Conservation (phyloP, 176 grass and related monocot species). For the Oryza nivara region DNA sequence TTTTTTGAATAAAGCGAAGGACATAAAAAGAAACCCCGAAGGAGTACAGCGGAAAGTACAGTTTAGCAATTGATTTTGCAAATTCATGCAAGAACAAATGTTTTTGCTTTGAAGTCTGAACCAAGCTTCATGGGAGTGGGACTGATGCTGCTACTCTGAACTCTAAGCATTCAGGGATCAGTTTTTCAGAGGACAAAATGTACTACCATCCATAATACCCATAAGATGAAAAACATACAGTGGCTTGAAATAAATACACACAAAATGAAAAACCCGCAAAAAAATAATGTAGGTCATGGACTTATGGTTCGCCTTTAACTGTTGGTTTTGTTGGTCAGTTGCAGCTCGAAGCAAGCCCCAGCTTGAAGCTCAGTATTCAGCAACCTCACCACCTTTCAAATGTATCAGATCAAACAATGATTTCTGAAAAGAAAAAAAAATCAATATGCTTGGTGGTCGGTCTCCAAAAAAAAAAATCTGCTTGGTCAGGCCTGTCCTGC, state of each 20-base stretch:
- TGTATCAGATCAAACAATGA: neutral
- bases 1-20: too few relatives aligned
- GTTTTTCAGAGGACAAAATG: neutral
- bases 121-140: too few relatives aligned
- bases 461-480: neutral
- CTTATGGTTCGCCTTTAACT: too few relatives aligned
- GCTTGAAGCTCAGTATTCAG: constrained; percentile 31
- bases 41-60: neutral
- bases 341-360: constrained; percentile 47
- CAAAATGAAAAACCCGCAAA: too few relatives aligned
- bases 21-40: too few relatives aligned
- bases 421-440: neutral
- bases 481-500: neutral
- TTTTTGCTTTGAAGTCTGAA: too few relatives aligned
- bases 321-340: constrained; percentile 52
- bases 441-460: neutral
- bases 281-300: too few relatives aligned
- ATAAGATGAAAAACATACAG: too few relatives aligned
- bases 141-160: neutral
- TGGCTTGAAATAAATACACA: too few relatives aligned
- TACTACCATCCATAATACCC: too few relatives aligned
- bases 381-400: constrained; percentile 38
- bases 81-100: neutral
- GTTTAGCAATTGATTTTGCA: neutral
- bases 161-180: constrained; percentile 7